Conservation (phyloP, 352 stramenopile species). For the Thalassiosira ordinaria region DNA sequence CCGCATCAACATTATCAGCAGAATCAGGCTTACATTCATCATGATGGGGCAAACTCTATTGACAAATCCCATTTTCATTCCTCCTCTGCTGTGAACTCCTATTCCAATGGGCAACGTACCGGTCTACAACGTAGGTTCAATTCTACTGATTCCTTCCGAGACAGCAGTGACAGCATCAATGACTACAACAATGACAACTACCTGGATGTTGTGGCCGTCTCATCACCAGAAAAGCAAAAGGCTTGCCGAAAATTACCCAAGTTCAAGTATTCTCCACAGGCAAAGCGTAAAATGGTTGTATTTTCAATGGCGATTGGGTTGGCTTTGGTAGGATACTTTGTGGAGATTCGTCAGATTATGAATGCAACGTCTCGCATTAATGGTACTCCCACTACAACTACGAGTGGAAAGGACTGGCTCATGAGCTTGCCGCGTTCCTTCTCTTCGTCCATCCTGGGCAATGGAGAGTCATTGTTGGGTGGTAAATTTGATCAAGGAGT, state of each 20-base stretch:
- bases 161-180: too few relatives aligned
- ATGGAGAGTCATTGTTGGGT: too few relatives aligned
- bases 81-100: not conserved
- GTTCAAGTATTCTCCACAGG: not conserved
- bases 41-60: not conserved
- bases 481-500: constrained; percentile 12
- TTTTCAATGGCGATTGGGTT: constrained; percentile 28
- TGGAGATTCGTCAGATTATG: constrained; percentile 32
- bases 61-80: not conserved
- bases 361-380: constrained; percentile 3
- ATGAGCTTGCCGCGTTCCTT: constrained; percentile 37
- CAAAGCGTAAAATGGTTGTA: constrained; percentile 24
- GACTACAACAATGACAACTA: too few relatives aligned
- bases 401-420: constrained; percentile 32
- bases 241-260: too few relatives aligned
- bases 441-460: not conserved
- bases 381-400: too few relatives aligned
- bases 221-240: too few relatives aligned
- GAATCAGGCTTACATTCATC: not conserved
- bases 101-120: too few relatives aligned
- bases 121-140: too few relatives aligned
- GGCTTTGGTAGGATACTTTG: constrained; percentile 40
- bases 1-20: not conserved
- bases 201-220: too few relatives aligned
- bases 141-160: too few relatives aligned